Base-by-base conservation (phyloP, 1,284 basidiomycete genomes). In the Tranzscheliella williamsii region DNA sequence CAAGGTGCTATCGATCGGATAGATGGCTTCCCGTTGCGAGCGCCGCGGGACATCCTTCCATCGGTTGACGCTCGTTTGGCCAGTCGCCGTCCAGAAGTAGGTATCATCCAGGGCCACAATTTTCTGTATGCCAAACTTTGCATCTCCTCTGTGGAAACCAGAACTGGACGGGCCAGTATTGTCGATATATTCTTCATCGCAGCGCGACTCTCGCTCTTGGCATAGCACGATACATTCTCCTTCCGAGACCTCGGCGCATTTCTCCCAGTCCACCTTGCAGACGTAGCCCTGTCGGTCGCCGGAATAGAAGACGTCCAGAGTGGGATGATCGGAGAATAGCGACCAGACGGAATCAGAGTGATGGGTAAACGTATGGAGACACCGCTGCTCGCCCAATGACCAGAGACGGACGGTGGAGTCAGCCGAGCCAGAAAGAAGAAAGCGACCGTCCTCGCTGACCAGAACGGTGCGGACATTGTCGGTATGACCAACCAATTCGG, bases 321-420 rank as follows among this genome's bases (percentile, higher is more conserved):
- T 85, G 0, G 91, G 89, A 76, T 97, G 91, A 0, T 85, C 83
- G 3, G 91, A 94, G 75, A 85, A 85, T 2, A 99, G 82, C 0
- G 91, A 87, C 94, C 95, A 97, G 24, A 98, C 91, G 15, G 91
- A 92, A 50, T 92, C 91, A 13, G 88, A 86, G 77, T 98, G 95
- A 75, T 97, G 89, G 1, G 89, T 89, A 80, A 97, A 98, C 1
- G 94, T 98, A 72, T 98, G 91, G 12, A 98, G 80, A 74, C 91
- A 95, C 11, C 89, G 83, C 76, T 96, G 93, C 9, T 83, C 83
- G 17, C 89, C 87, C 11, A 97, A 81, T 0, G 92, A 96, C 94
- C 94, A 97, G 9, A 98, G 84, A 70, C 92, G 91, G 72, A 89
- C 84, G 2, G 89, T 89, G 5, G 87, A 86, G 85, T 75, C 55